Evolutionary conservation across 805 yeast species (phyloP), one percentile per base, ranked within the genome.

Genomic region (Candida jianshihensis): DNA sequence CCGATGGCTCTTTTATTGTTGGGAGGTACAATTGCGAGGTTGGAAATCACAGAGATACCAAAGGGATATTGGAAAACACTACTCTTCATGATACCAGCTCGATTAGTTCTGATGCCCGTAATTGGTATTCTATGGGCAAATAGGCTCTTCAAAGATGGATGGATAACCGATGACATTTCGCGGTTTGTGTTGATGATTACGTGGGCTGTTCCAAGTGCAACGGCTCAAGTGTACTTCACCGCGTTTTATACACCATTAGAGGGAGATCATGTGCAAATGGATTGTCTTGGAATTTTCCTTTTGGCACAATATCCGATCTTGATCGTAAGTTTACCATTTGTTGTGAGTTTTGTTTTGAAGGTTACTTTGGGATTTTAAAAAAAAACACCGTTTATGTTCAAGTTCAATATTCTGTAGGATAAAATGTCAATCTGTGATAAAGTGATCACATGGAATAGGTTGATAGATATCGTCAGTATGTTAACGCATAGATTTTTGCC

Each of bases 1-100:
- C 97, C 97, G 1, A 59, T 86, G 39, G 97, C 97, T 0, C 63
- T 90, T 41, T 56, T 86, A 31, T 53, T 90, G 40, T 59, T 90
- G 20, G 97, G 97, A 2, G 95, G 90, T 14, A 87, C 96, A 2
- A 75, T 90, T 29, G 83, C 96, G 1, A 64, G 96, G 33, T 67
- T 90, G 35, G 63, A 75, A 42, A 57, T 88, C 16, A 64, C 63
- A 6, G 51, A 63, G 5, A 61, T 88, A 48, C 86, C 89, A 1
- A 63, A 66, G 12, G 90, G 90, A 2, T 80, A 84, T 47, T 76
- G 81, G 78, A 73, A 75, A 48, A 73, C 85, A 0, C 77, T 86
- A 0, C 47, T 78, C 3, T 58, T 69, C 37, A 61, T 88, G 53
- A 71, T 81, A 0, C 37, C 70, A 0, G 56, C 74, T 25, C 70